phyloP scores from a whole-genome alignment of 352 stramenopile genomes.

The Thalassiosira ordinaria region DNA sequence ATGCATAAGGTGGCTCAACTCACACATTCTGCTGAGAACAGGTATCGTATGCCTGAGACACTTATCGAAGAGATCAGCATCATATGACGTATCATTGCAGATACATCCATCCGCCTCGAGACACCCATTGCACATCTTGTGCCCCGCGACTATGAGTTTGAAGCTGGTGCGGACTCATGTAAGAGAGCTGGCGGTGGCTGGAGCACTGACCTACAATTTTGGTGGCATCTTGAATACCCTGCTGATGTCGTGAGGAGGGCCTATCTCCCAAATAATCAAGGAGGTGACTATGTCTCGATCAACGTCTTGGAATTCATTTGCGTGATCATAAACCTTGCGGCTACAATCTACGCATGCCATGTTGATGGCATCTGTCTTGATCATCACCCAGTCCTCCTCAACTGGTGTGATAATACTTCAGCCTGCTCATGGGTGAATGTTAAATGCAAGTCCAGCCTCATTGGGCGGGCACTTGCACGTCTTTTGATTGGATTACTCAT shows the following conservation, averaged over 20 bases:
- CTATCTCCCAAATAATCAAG: neutral
- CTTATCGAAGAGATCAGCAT: neutral
- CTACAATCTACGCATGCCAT: constrained; percentile 4
- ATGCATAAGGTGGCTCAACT: neutral
- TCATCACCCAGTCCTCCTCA: constrained; percentile 1
- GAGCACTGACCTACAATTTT: neutral
- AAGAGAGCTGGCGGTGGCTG: constrained; percentile 11
- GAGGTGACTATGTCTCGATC: constrained; percentile 3
- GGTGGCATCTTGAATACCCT: constrained; percentile 5
- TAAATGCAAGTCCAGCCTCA: neutral
- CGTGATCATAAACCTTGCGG: constrained; percentile 23
- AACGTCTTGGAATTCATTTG: constrained; percentile 5
- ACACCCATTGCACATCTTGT: constrained; percentile 3
- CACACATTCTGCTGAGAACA: neutral
- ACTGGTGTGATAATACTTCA: constrained; percentile 9
- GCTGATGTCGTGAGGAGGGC: neutral
- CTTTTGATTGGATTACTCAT: neutral
- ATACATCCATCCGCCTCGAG: neutral
- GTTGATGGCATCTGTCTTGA: constrained; percentile 5
- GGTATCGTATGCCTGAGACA: neutral
- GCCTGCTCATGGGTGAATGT: neutral
- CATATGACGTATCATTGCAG: neutral
- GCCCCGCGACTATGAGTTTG: neutral
- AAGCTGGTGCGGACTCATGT: neutral
- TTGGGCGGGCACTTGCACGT: neutral